Evolutionary conservation across 169 alveolate genomes (phyloP).

Genomic region (Plasmodium sp.): DNA sequence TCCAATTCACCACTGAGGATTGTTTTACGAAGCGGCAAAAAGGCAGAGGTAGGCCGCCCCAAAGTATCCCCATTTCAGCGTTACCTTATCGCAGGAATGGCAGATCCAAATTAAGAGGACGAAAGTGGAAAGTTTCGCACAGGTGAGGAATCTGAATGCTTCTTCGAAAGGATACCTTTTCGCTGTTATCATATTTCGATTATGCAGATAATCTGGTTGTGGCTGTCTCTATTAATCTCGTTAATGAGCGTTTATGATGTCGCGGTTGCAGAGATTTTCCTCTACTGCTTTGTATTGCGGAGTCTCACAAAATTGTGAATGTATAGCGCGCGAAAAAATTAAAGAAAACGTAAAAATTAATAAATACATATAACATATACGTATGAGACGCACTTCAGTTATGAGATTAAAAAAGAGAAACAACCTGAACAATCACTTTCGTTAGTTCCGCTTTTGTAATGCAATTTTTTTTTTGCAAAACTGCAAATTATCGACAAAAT

Average conservation of each 20-base stretch:
- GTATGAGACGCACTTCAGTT: background rate
- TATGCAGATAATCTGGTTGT: background rate
- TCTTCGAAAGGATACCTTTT: background rate
- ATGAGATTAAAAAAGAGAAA: background rate
- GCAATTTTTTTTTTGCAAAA: background rate
- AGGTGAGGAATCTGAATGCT: background rate
- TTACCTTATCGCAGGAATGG: background rate
- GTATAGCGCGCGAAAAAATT: background rate
- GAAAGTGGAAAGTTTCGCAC: background rate
- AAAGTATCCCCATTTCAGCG: background rate
- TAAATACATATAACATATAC: background rate
- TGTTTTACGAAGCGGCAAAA: background rate
- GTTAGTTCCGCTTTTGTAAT: background rate
- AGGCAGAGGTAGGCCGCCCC: background rate
- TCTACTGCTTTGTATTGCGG: background rate
- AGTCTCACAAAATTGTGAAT: background rate
- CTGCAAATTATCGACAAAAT: background rate
- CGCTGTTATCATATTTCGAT: background rate
- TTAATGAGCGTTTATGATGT: background rate
- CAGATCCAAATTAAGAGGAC: background rate
- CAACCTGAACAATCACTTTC: background rate
- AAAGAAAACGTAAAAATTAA: background rate
- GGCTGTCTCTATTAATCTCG: background rate
- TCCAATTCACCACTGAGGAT: background rate
- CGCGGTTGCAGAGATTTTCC: background rate